phyloP scores from a whole-genome alignment of 495 filamentous ascomycete genomes.

The Tuber borchii region DNA sequence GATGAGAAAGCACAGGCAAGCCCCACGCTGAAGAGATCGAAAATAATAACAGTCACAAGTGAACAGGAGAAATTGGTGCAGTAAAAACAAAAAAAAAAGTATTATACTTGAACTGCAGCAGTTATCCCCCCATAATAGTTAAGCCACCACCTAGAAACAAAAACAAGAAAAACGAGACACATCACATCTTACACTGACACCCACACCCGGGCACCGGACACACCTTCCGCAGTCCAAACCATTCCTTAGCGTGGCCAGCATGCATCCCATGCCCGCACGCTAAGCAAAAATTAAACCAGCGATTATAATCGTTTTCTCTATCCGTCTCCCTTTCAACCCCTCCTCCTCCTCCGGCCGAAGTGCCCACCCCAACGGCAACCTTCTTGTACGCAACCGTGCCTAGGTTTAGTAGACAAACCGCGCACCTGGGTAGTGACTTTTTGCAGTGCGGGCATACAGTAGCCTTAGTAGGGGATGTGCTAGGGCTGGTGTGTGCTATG shows the following conservation, averaged over 20 bases:
- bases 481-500: neutral
- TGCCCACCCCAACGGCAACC: slow-evolving; percentile 11
- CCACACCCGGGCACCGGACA: slow-evolving; percentile 86
- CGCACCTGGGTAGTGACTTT: slow-evolving; percentile 79
- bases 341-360: slow-evolving; percentile 12
- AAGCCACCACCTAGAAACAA: neutral
- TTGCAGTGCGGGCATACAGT: slow-evolving; percentile 78
- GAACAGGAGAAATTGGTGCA: no score
- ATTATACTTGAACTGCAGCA: neutral
- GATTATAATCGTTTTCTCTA: slow-evolving; percentile 36
- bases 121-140: neutral
- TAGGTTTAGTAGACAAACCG: slow-evolving; percentile 77
- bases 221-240: slow-evolving; percentile 73
- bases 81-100: neutral
- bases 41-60: no score
- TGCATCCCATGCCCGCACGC: slow-evolving; percentile 87
- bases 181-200: slow-evolving; percentile 63
- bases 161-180: neutral
- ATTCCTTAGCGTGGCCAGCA: slow-evolving; percentile 75
- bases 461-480: slow-evolving; percentile 38
- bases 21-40: neutral
- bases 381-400: slow-evolving; percentile 49
- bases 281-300: slow-evolving; percentile 67
- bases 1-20: neutral
- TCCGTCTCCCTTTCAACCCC: slow-evolving; percentile 33